Conservation (phyloP, 176 grass and related monocot species). For the Ananas comosus region DNA sequence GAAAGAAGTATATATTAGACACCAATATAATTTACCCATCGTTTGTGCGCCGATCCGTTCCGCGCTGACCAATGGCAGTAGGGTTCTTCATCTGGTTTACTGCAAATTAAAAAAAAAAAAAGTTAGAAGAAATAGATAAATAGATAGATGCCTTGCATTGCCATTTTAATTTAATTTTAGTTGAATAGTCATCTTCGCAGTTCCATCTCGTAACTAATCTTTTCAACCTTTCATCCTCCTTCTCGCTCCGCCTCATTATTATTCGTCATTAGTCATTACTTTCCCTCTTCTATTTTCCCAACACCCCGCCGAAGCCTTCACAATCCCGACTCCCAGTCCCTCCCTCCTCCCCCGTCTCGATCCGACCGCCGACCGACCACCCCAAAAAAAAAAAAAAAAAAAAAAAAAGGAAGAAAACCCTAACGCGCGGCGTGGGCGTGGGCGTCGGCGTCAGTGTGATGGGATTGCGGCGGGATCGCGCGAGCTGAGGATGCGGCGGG, state of each 20-base stretch:
- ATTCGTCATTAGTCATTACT: no score
- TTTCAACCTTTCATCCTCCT: slow-evolving; percentile 5
- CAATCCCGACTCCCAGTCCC: not conserved
- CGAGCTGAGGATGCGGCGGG: not conserved
- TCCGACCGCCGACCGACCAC: slow-evolving; percentile 14
- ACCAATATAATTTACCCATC: no score
- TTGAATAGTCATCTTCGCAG: no score
- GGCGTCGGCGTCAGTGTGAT: not conserved
- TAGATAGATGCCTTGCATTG: no score
- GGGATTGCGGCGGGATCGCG: not conserved
- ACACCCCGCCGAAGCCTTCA: not conserved
- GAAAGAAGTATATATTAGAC: no score
- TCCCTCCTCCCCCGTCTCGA: slow-evolving; percentile 2
- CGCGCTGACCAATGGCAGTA: no score
- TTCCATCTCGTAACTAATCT: not conserved
- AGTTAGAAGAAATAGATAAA: no score
- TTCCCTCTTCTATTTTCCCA: not conserved
- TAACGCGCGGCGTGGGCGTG: not conserved
- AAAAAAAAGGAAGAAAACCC: not conserved
- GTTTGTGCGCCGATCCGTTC: no score
- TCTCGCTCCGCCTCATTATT: slow-evolving; percentile 25
- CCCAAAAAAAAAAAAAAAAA: not conserved
- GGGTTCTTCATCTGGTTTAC: no score
- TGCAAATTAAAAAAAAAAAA: no score
- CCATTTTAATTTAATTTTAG: no score